Evolutionary conservation across 805 yeast species (phyloP), one percentile per base, ranked within the genome.

Genomic region (Zygoascus ofunaensis): DNA sequence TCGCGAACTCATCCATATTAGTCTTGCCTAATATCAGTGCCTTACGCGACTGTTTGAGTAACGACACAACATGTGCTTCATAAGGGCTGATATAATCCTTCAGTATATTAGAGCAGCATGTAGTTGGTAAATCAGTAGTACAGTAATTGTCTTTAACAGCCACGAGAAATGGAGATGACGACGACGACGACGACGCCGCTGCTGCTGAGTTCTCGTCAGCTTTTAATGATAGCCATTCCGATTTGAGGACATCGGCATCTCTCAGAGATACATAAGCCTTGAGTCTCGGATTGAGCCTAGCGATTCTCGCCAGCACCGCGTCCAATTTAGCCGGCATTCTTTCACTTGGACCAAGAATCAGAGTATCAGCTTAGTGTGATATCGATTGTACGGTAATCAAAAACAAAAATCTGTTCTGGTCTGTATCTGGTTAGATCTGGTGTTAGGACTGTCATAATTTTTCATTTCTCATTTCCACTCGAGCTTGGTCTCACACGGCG

Each of bases 1-100:
- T 92, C 2, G 95, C 99, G 66, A 92, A 92, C 64, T 92, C 97
- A 64, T 92, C 99, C 76, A 92, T 69, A 54, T 90, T 92, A 2
- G 94, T 74, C 61, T 90, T 92, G 0, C 96, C 98, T 5, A 39
- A 19, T 1, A 80, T 66, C 4, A 65, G 51, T 0, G 57, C 49
- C 14, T 74, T 72, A 0, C 87, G 86, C 1, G 70, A 67, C 0
- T 63, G 54, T 5, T 70, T 60, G n/a, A 92, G 60, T 2, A 77
- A 64, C 2, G 61, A 52, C 0, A 77, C 77, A 2, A 80, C 83
- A 0, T 96, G 85, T 10, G 97, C 83, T 49, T 83, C 78, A 57
- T 73, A 89, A 1, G 97, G 97, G 19, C 94, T 78, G 2, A 52
- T 56, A 58, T 82, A 92, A 34, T 56, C 56, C 12, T 57, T 47